Evolutionary conservation across 2,329 filamentous ascomycete genomes (phyloP), one percentile per base, ranked within the genome.

Genomic region (Colletotrichum musae): DNA sequence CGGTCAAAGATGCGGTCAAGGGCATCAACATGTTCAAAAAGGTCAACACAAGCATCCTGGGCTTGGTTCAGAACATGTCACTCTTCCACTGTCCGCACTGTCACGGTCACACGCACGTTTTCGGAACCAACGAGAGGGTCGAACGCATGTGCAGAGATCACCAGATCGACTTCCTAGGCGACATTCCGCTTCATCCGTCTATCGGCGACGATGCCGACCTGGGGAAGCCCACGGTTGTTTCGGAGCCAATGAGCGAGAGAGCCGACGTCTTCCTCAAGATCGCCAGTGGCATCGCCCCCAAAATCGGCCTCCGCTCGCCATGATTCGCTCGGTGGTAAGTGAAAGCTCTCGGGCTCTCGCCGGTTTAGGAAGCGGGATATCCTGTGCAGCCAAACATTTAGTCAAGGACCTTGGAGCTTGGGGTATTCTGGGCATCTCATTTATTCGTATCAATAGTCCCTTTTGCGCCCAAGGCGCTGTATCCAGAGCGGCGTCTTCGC

Each of bases 21-120:
- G 96, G 96, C 3, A 92, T 98, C 72, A 93, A 94, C 74, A 94
- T 99, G 90, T 98, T 98, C 81, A 89, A 91, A 74, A 95, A 94
- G 75, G 93, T 97, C 74, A 85, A 92, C 64, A 89, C 97, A 6
- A 91, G 93, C 58, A 87, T 96, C 41, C 84, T 98, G 2, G 96
- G 96, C 2, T 89, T 98, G 81, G 92, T 99, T 18, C 92, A 96
- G 78, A 97, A 97, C 77, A 97, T 97, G 94, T 92, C 91, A 7
- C 86, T 94, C 45, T 97, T 97, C 77, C 88, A 86, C 4, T 97
- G 94, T 74, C 93, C 93, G 1, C 88, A 91, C 73, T 98, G 95
- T 75, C 86, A 89, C 6, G 86, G 89, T n/a, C 86, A 91, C 73
- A 93, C 92, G 4, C 90, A 89, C 70, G 90, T 97, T 24, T 96